A percentile compares a stretch with the other conserved stretches of the same genome.
These are phyloP conservation scores for Barbatosphaeria neglecta DNA, from an alignment of 495 filamentous ascomycete species.

Conservation along the genomic window DNA sequence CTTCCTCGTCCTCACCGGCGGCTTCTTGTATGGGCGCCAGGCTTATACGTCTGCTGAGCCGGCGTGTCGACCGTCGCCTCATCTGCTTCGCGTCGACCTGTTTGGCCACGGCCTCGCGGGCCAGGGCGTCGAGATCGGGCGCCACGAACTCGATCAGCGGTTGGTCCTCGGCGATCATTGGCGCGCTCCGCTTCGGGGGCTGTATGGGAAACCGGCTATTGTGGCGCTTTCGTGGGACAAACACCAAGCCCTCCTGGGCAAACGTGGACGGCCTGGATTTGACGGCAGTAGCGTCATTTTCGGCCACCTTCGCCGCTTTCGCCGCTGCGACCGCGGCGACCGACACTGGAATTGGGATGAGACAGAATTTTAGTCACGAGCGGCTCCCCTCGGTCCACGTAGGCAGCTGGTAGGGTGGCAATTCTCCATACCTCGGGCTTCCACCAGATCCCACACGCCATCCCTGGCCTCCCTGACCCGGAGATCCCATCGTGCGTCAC, in stretches of 20 bases:
- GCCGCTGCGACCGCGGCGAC: too few species aligned
- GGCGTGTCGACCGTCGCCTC: conserved; percentile 10
- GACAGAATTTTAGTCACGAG: conserved; percentile 1
- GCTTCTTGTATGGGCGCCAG: neutral
- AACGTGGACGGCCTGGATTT: conserved; percentile 7
- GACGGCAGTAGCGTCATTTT: neutral
- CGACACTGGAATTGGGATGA: neutral
- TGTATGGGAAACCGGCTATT: conserved; percentile 20
- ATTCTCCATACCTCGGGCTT: conserved; percentile 11
- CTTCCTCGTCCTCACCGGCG: neutral
- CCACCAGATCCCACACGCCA: conserved; percentile 11
- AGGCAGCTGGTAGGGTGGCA: neutral
- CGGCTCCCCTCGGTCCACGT: neutral
- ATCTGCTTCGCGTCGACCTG: conserved; percentile 11
- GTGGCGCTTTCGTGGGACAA: conserved; percentile 22
- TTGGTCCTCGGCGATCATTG: conserved; percentile 11
- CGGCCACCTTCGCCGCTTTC: neutral
- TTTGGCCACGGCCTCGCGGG: conserved; percentile 6
- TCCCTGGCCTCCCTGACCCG: conserved; percentile 2
- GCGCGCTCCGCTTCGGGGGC: conserved; percentile 3
- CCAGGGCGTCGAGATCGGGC: neutral
- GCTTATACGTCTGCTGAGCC: conserved; percentile 15
- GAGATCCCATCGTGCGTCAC: conserved; percentile 10
- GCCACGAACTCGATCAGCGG: conserved; percentile 9
- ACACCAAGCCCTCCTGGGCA: conserved; percentile 8